Conservation (phyloP, 331 rosid species). For the Quercus phellos region DNA sequence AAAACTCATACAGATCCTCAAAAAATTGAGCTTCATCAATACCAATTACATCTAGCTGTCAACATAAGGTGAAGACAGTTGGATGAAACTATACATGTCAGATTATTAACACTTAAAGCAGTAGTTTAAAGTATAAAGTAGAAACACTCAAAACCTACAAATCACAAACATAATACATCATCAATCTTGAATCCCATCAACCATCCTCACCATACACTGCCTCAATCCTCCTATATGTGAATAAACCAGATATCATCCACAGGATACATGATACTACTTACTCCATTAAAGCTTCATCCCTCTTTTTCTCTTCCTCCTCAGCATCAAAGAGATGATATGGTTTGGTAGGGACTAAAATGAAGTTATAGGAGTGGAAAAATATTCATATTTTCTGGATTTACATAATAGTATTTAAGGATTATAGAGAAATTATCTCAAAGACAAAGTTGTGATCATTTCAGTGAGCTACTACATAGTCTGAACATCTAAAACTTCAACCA, state of each 20-base stretch:
- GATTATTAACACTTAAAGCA: not conserved
- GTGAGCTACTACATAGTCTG: not conserved
- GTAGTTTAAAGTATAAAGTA: not conserved
- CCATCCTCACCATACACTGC: not conserved
- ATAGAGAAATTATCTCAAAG: not conserved
- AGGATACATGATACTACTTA: not conserved
- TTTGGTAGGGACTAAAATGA: not conserved
- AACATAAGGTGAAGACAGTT: conserved; percentile 9
- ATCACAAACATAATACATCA: not conserved
- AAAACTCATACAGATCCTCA: conserved; percentile 78
- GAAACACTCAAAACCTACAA: not conserved
- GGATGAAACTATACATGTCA: not conserved
- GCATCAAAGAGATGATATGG: not conserved
- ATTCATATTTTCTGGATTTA: not conserved
- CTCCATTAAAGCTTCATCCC: not conserved
- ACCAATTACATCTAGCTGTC: conserved; percentile 88
- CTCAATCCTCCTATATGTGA: not conserved
- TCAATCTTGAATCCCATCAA: not conserved
- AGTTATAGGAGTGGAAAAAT: not conserved
- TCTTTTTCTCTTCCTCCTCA: not conserved
- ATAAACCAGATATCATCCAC: not conserved
- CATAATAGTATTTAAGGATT: not conserved
- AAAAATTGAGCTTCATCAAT: conserved; percentile 95
- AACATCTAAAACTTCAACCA: not conserved
- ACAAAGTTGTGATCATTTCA: not conserved